Conservation (phyloP, 2,329 filamentous ascomycete species). For the Alternaria consortialis region DNA sequence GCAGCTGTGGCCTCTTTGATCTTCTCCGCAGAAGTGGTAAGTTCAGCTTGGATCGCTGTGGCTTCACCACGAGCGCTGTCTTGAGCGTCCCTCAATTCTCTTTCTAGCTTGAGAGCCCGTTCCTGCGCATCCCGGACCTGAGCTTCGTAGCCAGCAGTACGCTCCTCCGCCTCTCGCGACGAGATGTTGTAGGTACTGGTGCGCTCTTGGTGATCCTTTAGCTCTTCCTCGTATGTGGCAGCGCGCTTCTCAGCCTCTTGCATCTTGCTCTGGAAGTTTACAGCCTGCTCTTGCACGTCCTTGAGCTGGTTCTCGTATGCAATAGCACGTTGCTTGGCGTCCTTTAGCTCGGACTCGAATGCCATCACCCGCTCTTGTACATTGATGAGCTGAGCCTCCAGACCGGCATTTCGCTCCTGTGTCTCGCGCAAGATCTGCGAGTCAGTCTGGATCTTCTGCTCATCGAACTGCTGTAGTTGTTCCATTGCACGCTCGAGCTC, state of each 20-base stretch:
- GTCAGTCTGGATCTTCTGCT: constrained; percentile 33
- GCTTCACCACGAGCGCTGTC: constrained; percentile 48
- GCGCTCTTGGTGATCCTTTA: constrained; percentile 43
- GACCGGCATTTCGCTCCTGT: constrained; percentile 44
- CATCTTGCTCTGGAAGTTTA: constrained; percentile 43
- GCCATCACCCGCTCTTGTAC: constrained; percentile 45
- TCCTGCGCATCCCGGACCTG: constrained; percentile 44
- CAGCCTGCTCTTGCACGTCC: constrained; percentile 42
- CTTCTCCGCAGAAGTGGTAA: constrained; percentile 45
- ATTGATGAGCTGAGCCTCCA: constrained; percentile 45
- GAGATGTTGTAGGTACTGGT: constrained; percentile 31
- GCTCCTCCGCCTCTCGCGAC: constrained; percentile 33
- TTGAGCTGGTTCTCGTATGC: constrained; percentile 46
- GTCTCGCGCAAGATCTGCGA: constrained; percentile 35
- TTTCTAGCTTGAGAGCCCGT: constrained; percentile 45
- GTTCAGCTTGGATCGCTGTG: constrained; percentile 49
- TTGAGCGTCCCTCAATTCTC: constrained; percentile 39
- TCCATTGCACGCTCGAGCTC: constrained; percentile 49
- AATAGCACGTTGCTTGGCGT: constrained; percentile 36
- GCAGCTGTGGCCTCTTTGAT: constrained; percentile 39
- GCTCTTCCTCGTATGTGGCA: constrained; percentile 40
- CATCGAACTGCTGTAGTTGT: constrained; percentile 43
- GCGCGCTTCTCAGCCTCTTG: constrained; percentile 38
- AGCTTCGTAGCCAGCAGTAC: constrained; percentile 43
- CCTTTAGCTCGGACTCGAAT: constrained; percentile 43